Evolutionary conservation across 805 yeast species (phyloP), one percentile per base, ranked within the genome.

Genomic region (Monosporozyma aerobia): DNA sequence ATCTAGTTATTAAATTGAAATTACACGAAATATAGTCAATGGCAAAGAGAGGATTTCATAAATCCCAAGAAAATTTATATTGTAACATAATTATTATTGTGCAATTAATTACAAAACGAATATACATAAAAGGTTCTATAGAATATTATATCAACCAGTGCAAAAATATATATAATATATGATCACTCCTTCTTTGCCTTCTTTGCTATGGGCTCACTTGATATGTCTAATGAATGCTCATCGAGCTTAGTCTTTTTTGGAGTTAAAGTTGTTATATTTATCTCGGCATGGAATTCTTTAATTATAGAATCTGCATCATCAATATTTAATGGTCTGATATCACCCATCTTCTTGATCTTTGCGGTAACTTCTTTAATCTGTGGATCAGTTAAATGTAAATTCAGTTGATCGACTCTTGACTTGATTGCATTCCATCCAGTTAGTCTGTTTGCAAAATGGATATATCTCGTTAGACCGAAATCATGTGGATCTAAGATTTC

Each of bases 391-490:
- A 92, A 77, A 63, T 85, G 77, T 73, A 92, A 78, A 73, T 94
- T 90, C 75, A 92, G 81, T 74, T 92, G 99, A 70, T 92, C 99
- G 53, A 94, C 98, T 73, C 99, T 85, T 49, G 95, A 83, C 77
- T 92, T 92, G 78, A 92, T 92, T 50, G 98, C 98, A 73, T 92
- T 94, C 99, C 99, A 92, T 56, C 99, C 99, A 19, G 99, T 92
- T 67, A 92, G 79, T 68, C 98, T 84, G 79, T 90, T 90, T 62
- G 98, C 98, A 69, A 92, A 92, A 72, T 94, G 98, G 65, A 92
- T 92, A 73, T 92, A 92, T 69, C 99, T 82, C 50, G 95, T 83
- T 67, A 92, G 82, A 69, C 99, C 99, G 67, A 92, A 92, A 73
- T 92, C 99, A 29, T 85, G 75, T 54, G 99, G 99, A 69, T 86